phyloP scores from a whole-genome alignment of 2,329 filamentous ascomycete species.

The Diaporthe amygdali region DNA sequence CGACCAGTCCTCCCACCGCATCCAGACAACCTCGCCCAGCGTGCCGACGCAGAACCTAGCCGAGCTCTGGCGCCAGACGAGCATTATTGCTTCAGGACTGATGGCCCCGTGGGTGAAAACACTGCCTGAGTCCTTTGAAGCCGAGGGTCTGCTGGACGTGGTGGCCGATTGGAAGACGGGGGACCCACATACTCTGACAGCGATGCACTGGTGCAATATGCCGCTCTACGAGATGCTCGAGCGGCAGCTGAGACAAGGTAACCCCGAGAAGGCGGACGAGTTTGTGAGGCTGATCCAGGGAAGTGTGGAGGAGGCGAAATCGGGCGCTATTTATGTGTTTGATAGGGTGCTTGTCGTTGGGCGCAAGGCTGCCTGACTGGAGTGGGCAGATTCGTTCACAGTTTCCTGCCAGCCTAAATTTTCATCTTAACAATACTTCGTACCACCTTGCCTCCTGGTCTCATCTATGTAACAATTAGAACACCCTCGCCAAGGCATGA shows the following conservation, averaged over 20 bases:
- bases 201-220: not conserved
- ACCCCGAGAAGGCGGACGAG: not conserved
- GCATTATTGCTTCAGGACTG: not conserved
- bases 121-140: not conserved
- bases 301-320: not conserved
- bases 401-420: too few species aligned
- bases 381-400: too few species aligned
- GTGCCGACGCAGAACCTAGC: not conserved
- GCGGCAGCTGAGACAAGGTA: not conserved
- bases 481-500: too few species aligned
- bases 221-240: not conserved
- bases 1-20: not conserved
- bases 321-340: not conserved
- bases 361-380: not conserved
- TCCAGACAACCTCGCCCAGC: not conserved
- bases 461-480: too few species aligned
- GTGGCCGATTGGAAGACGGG: not conserved
- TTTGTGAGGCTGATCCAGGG: not conserved
- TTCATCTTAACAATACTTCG: too few species aligned
- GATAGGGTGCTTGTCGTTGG: not conserved
- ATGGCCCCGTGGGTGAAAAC: not conserved
- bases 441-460: too few species aligned
- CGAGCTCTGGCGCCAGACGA: not conserved
- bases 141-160: not conserved
- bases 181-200: not conserved